Evolutionary conservation across 179 eudicot genomes (phyloP), one percentile per base, ranked within the genome.

Genomic region (Beta corolliflora): DNA sequence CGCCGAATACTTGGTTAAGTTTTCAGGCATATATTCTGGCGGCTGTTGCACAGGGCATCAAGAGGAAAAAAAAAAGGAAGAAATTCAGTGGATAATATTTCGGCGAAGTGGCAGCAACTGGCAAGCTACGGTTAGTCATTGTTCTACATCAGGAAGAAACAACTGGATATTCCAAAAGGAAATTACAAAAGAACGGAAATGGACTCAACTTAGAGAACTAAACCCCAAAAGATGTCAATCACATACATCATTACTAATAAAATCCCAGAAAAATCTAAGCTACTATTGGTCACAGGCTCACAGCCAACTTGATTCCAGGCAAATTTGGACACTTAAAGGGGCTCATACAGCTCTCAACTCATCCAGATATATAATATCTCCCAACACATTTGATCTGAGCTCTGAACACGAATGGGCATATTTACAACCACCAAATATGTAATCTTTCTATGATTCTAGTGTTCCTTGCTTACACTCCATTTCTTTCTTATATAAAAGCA

Each of bases 1-100:
- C 4, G 97, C 93, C 72, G 95, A 91, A 81, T 79, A 91, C 71
- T 76, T 83, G 15, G 82, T 58, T 83, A 92, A 80, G 83, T 91
- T 88, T 81, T 92, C 97, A 19, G 93, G 92, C 93, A 92, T 92
- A 67, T 91, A 90, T 73, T 91, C 94, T 9, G 93, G 97, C 54
- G 94, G 79, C 94, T 92, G 91, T 53, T 36, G 36, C 31, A 0
- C 64, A 77, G 31, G 67, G 23, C 2, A 13, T 73, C 44, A 77
- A n/a, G 18, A 8, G 5, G 9, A 48, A 53, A 64, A 13, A 50
- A 54, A 6, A 25, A 23, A 7, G 56, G n/a, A 52, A 14, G 7
- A 21, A 19, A 48, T 41, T 11, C 23, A n/a, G 75, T 31, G n/a
- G n/a, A 46, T 19, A n/a, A 11, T 46, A n/a, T 46, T 9, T 44